Evolutionary conservation across 768 basidiomycete species (phyloP).

Genomic region (Trametes punicea): DNA sequence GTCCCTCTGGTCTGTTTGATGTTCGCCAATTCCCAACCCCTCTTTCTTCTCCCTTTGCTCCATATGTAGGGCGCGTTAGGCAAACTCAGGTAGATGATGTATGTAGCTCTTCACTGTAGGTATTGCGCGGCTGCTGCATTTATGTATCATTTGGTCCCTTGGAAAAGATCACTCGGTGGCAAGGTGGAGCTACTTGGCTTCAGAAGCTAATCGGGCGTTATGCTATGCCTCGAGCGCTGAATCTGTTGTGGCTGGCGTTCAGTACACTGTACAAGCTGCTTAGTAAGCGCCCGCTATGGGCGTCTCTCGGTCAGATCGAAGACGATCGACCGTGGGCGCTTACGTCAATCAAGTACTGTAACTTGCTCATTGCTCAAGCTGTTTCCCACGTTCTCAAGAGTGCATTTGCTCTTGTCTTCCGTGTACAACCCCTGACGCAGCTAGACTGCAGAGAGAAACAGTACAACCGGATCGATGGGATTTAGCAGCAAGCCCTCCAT

Average conservation of each 20-base stretch:
- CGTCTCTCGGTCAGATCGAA: too few relatives aligned
- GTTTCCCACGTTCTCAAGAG: not conserved
- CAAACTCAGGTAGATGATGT: not conserved
- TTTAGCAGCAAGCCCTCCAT: conserved; percentile 3
- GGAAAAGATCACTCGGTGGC: not conserved
- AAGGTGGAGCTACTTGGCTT: too few relatives aligned
- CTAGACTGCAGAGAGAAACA: too few relatives aligned
- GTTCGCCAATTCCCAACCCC: not conserved
- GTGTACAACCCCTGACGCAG: too few relatives aligned
- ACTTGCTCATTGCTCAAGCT: not conserved
- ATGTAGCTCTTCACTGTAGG: conserved; percentile 1
- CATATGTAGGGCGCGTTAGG: not conserved
- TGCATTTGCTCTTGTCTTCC: too few relatives aligned
- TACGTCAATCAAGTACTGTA: too few relatives aligned
- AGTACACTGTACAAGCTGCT: not conserved
- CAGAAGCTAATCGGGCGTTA: too few relatives aligned
- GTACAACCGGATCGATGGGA: not conserved
- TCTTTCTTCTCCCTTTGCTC: not conserved
- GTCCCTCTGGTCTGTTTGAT: not conserved
- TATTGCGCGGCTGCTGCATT: not conserved
- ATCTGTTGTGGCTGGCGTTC: not conserved
- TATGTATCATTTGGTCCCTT: conserved; percentile 1
- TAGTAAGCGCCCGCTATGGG: not conserved
- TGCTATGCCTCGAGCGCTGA: too few relatives aligned
- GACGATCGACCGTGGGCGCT: not conserved